phyloP scores from a whole-genome alignment of 2,329 filamentous ascomycete species.

The Aspergillus amoenus region DNA sequence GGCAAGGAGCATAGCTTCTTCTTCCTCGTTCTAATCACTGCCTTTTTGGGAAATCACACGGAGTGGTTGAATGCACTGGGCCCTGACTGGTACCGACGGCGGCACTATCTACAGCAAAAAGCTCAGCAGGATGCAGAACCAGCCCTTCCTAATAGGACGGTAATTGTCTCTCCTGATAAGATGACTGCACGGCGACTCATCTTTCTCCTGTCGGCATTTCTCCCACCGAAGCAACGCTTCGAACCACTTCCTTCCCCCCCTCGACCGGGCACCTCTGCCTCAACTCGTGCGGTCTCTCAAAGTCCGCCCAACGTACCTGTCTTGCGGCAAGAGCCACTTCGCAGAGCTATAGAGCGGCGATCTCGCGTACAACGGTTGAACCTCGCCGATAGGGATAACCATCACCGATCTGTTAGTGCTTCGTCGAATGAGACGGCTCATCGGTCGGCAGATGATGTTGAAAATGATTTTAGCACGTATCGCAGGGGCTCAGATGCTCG shows the following conservation, averaged over 20 bases:
- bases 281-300: slow-evolving; percentile 51
- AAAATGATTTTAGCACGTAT: slow-evolving; percentile 27
- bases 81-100: slow-evolving; percentile 55
- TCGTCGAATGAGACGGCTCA: slow-evolving; percentile 45
- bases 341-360: slow-evolving; percentile 54
- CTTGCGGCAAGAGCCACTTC: slow-evolving; percentile 53
- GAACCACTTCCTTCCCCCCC: slow-evolving; percentile 40
- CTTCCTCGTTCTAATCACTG: slow-evolving; percentile 58
- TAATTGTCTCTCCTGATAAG: slow-evolving; percentile 59
- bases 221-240: slow-evolving; percentile 50
- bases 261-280: slow-evolving; percentile 44
- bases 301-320: slow-evolving; percentile 53
- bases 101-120: slow-evolving; percentile 53
- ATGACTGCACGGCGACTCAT: slow-evolving; percentile 59
- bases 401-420: slow-evolving; percentile 43
- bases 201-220: slow-evolving; percentile 58
- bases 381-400: slow-evolving; percentile 32
- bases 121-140: slow-evolving; percentile 48
- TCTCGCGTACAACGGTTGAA: slow-evolving; percentile 48
- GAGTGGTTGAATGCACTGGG: slow-evolving; percentile 59
- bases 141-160: slow-evolving; percentile 53
- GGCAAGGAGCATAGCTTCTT: slow-evolving; percentile 60
- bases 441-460: slow-evolving; percentile 33
- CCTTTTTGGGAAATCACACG: slow-evolving; percentile 60
- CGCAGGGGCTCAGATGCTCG: slow-evolving; percentile 45